Evolutionary conservation across 2,329 filamentous ascomycete genomes (phyloP), one percentile per base, ranked within the genome.

Genomic region (Bisporella sp.): DNA sequence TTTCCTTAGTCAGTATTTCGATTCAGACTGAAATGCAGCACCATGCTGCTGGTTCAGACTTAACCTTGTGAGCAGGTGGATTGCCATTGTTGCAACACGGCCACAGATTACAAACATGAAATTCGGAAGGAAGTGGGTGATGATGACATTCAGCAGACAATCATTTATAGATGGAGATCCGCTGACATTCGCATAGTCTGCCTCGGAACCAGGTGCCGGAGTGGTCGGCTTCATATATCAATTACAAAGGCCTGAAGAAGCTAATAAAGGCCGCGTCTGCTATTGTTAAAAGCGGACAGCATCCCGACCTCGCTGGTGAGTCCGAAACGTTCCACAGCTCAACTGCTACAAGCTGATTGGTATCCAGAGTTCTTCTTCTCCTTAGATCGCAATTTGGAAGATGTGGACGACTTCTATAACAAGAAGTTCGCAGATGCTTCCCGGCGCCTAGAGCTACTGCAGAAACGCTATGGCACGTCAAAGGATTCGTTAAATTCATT

Each of bases 351-450:
- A 3, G 21, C 21, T 21, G 21, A 21, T 21, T 21, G 21, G 21
- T 21, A 40, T 40, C 62, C 73, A 96, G 93, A 91, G 69, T 96
- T 99, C 77, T 96, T 96, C 74, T 96, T 92, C 69, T 88, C 86
- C 57, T 83, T 99, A 68, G 93, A 99, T 67, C 88, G 93, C 62
- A 96, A 97, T 67, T 84, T 99, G 64, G 93, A 99, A 74, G 87
- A 95, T 70, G 92, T 99, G 67, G 90, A 96, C 69, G 81, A 81
- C 47, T 97, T 99, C 69, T 97, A 96, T 75, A 96, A 95, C 73
- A 95, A 91, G 68, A 96, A 96, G 67, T 89, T 90, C 64, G 79
- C 82, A 54, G 92, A 97, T 61, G 85, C 85, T 55, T 83, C 85
- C 37, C 85, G 93, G 54, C 84, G 92, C 35, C 74, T 97, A 58